Conservation (phyloP, 2,329 filamentous ascomycete species). For the Colletotrichum chlorophyti region DNA sequence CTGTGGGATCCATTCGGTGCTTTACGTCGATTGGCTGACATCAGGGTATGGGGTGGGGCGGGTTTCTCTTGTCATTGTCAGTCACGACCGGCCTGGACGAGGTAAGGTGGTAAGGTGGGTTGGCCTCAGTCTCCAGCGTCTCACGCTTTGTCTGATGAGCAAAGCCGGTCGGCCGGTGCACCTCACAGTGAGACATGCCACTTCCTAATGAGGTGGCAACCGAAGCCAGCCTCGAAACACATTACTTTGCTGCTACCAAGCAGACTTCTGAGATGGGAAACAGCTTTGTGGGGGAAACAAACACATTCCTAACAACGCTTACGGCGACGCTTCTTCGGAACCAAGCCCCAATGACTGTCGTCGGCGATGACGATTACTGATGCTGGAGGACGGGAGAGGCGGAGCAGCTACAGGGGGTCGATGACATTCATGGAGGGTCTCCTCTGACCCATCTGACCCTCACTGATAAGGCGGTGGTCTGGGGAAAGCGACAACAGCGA, state of each 20-base stretch:
- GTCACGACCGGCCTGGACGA: not conserved
- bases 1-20: too few species aligned
- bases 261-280: not conserved
- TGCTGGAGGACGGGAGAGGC: constrained; percentile 8
- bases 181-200: too few species aligned
- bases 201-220: too few species aligned
- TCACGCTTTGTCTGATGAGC: too few species aligned
- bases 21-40: not conserved
- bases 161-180: too few species aligned
- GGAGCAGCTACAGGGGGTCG: constrained; percentile 18
- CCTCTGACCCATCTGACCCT: constrained; percentile 18
- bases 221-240: too few species aligned
- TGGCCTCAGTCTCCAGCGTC: too few species aligned
- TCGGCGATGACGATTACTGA: constrained; percentile 19
- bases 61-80: constrained; percentile 14
- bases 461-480: constrained; percentile 6
- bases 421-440: not conserved
- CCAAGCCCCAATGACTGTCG: constrained; percentile 12
- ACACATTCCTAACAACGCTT: constrained; percentile 9
- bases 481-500: constrained; percentile 5
- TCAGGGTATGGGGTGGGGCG: constrained; percentile 22
- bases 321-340: constrained; percentile 14
- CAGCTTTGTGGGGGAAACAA: not conserved
- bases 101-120: too few species aligned
- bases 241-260: too few species aligned